Percentiles rank a stretch among this genome's conserved stretches.
phyloP scores from a whole-genome alignment of 371 early-diverging fungal species.

The Dinochytrium kinnereticum region DNA sequence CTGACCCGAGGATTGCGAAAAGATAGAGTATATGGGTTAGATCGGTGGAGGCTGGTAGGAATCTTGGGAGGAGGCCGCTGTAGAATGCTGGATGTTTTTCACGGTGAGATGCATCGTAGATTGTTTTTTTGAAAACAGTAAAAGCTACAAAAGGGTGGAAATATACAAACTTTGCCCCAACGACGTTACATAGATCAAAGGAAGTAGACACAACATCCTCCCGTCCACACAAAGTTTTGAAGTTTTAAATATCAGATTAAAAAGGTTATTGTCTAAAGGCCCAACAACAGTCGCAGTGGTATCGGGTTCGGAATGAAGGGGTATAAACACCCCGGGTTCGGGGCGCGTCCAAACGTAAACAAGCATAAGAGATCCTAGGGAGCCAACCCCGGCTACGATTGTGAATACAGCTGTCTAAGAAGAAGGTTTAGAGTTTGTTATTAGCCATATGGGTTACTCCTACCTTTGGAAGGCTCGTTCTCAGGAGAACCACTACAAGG shows the following conservation, averaged over 20 bases:
- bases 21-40: conserved; percentile 25
- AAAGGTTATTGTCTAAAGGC: not conserved
- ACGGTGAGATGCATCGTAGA: not conserved
- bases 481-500: conserved; percentile 2
- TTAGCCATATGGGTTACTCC: not conserved
- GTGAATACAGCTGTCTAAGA: conserved; percentile 15
- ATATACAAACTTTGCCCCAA: conserved; percentile 20
- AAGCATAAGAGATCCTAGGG: conserved; percentile 21
- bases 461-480: conserved; percentile 18
- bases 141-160: too few relatives aligned
- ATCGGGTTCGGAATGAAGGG: not conserved
- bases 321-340: conserved; percentile 21
- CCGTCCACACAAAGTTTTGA: conserved; percentile 9
- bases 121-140: too few relatives aligned
- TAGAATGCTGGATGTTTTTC: conserved; percentile 3
- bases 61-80: conserved; percentile 28
- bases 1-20: conserved; percentile 20
- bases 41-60: not conserved
- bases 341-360: conserved; percentile 23
- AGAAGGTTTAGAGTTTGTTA: not conserved
- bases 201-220: conserved; percentile 26
- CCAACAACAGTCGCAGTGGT: too few relatives aligned
- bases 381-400: conserved; percentile 19
- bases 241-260: conserved; percentile 18
- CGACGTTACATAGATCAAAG: conserved; percentile 13